Evolutionary conservation across 306 rosid genomes (phyloP), one percentile per base, ranked within the genome.

Genomic region (Prunus salicina): DNA sequence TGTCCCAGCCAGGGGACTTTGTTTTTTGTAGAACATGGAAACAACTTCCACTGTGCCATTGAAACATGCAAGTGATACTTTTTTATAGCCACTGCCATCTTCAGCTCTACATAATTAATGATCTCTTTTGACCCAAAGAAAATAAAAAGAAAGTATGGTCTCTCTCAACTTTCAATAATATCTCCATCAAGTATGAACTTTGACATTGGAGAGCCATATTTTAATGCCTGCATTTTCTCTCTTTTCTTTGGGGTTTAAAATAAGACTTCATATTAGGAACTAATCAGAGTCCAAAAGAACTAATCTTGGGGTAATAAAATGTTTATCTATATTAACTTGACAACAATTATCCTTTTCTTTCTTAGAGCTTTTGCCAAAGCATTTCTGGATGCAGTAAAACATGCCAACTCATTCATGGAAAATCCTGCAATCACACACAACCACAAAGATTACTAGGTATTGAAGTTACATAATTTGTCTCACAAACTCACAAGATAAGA

Each of bases 1-100:
- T 65, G 69, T 76, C 16, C 51, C 61, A 63, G 60, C 50, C 49
- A 11, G 12, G 16, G 55, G 64, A 4, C 6, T 55, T 78, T 72
- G 75, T 24, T 78, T 77, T 68, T 73, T 82, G 82, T 67, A 52
- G 73, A 73, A 61, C 62, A 61, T 67, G 80, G 65, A 78, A 73
- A 68, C 65, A 53, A 78, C 52, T 43, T 82, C 58, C 16, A 51
- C 15, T 51, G 12, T 20, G 28, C 60, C 57, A 80, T 50, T 25
- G 62, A 69, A 52, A 70, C 55, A 74, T 66, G 64, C 75, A 70
- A 65, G 47, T 66, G 56, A 30, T 52, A 61, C 78, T 53, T 56
- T 63, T 63, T n/a, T 27, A 4, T 49, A 58, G 53, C 55, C 66
- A 56, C 77, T 70, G 67, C 78, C 52, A 75, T 60, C 53, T 83